phyloP scores from a whole-genome alignment of 164 flowering plant genomes.

The Liquidambar formosana region DNA sequence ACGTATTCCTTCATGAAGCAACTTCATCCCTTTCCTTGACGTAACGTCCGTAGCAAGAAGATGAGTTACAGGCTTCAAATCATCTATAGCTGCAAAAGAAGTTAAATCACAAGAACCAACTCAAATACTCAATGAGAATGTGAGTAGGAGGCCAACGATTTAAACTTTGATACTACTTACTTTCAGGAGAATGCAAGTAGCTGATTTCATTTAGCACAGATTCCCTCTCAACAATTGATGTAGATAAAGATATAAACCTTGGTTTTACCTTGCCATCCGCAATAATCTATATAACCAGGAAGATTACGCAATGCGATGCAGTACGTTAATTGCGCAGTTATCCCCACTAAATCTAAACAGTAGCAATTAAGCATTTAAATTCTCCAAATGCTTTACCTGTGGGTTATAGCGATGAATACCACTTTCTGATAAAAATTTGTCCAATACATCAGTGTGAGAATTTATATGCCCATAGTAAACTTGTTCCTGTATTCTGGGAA shows the following conservation, averaged over 20 bases:
- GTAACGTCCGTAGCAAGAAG: slow-evolving; percentile 69
- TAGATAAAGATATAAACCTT: slow-evolving; percentile 58
- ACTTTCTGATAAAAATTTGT: slow-evolving; percentile 81
- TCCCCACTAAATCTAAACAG: too few relatives aligned
- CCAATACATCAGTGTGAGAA: slow-evolving; percentile 78
- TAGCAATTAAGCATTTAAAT: not conserved
- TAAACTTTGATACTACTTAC: slow-evolving; percentile 47
- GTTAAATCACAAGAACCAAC: not conserved
- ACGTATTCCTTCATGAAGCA: slow-evolving; percentile 80
- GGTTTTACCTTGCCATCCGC: slow-evolving; percentile 65
- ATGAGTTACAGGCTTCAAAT: slow-evolving; percentile 94
- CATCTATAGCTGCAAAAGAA: slow-evolving; percentile 67
- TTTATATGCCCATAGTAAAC: slow-evolving; percentile 94
- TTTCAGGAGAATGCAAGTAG: slow-evolving; percentile 85
- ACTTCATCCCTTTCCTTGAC: slow-evolving; percentile 70
- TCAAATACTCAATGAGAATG: slow-evolving; percentile 4
- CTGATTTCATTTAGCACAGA: slow-evolving; percentile 57
- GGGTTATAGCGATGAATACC: slow-evolving; percentile 88
- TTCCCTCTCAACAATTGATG: slow-evolving; percentile 51
- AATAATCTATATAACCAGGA: slow-evolving; percentile 53
- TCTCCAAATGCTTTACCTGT: slow-evolving; percentile 46
- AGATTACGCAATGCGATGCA: slow-evolving; percentile 2
- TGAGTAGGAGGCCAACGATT: not conserved
- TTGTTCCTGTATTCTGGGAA: slow-evolving; percentile 95
- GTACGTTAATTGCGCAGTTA: not conserved